Evolutionary conservation across 176 grass and related monocot genomes (phyloP).

Genomic region (Phoenix roebelenii): DNA sequence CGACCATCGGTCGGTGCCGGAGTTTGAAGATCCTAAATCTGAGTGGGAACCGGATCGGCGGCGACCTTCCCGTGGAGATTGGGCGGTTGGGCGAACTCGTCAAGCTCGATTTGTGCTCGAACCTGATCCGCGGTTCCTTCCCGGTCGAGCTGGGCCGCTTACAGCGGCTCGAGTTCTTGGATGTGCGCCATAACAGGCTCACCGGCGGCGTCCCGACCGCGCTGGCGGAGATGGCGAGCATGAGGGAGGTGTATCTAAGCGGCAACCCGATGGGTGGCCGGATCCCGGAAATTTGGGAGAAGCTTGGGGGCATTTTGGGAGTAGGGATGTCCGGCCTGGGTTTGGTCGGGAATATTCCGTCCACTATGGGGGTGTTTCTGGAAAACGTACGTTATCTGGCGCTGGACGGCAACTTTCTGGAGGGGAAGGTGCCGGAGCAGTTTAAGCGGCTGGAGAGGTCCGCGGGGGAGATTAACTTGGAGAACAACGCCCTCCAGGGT

Average conservation of each 20-base stretch:
- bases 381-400: constrained; percentile 20
- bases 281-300: constrained; percentile 38
- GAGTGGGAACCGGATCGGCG: constrained; percentile 28
- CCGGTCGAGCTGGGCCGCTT: constrained; percentile 15
- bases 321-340: constrained; percentile 34
- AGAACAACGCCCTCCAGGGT: constrained; percentile 26
- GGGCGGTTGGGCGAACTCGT: constrained; percentile 17
- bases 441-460: constrained; percentile 22
- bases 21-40: constrained; percentile 31
- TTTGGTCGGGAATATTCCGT: constrained; percentile 24
- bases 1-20: constrained; percentile 9
- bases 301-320: constrained; percentile 18
- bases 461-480: constrained; percentile 38
- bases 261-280: constrained; percentile 31
- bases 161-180: constrained; percentile 26
- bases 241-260: constrained; percentile 35
- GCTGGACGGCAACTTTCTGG: constrained; percentile 33
- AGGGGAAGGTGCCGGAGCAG: constrained; percentile 30
- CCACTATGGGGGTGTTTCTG: constrained; percentile 24
- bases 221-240: constrained; percentile 23
- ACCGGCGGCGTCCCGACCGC: constrained; percentile 25
- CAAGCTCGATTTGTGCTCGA: constrained; percentile 41
- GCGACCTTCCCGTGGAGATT: constrained; percentile 20
- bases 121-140: constrained; percentile 22
- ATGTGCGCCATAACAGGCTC: constrained; percentile 33